phyloP scores from a whole-genome alignment of 352 stramenopile genomes.

The Phytophthora citrophthora region DNA sequence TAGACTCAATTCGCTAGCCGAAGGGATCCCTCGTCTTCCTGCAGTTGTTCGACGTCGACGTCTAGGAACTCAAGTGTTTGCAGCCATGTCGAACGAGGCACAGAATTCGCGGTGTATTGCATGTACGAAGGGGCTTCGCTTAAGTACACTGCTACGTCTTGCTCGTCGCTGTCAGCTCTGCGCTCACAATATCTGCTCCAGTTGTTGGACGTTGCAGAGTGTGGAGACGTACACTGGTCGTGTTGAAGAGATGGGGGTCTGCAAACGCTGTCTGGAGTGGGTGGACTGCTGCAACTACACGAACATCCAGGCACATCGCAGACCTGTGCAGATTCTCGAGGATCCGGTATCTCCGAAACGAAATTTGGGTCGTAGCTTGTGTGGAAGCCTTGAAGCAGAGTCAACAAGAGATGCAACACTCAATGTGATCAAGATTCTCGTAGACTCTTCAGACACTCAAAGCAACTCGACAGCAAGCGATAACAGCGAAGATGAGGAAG shows the following conservation, averaged over 20 bases:
- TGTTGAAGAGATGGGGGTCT: constrained; percentile 35
- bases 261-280: constrained; percentile 51
- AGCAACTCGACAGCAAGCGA: neutral
- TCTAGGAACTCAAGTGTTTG: constrained; percentile 43
- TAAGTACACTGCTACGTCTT: constrained; percentile 30
- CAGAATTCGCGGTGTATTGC: constrained; percentile 50
- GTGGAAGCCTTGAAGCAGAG: constrained; percentile 17
- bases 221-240: constrained; percentile 51
- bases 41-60: constrained; percentile 42
- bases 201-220: constrained; percentile 43
- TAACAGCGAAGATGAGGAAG: constrained; percentile 10
- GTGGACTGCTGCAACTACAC: constrained; percentile 51
- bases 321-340: constrained; percentile 32
- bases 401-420: constrained; percentile 18
- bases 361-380: constrained; percentile 28
- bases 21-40: constrained; percentile 32
- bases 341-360: constrained; percentile 10
- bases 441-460: constrained; percentile 1
- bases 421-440: constrained; percentile 39
- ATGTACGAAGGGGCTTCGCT: constrained; percentile 49
- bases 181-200: constrained; percentile 51
- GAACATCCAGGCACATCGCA: constrained; percentile 28
- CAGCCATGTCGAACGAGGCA: constrained; percentile 5
- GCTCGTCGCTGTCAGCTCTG: constrained; percentile 50
- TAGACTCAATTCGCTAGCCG: constrained; percentile 34